Evolutionary conservation across 2,329 filamentous ascomycete species (phyloP).

Genomic region (Endocalyx cinctus): DNA sequence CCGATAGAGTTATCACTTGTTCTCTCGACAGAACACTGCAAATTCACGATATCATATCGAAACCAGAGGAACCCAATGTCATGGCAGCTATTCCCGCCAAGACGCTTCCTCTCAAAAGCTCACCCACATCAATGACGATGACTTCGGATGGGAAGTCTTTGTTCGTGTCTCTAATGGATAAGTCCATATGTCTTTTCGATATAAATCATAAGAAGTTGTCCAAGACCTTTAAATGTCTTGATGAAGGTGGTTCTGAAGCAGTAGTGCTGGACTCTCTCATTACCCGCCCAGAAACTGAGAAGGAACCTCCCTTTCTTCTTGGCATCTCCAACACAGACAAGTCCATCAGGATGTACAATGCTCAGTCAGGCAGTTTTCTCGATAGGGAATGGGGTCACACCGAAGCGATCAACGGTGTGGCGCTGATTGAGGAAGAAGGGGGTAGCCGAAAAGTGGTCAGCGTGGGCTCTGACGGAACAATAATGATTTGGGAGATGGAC

Average conservation of each 20-base stretch:
- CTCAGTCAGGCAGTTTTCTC: constrained; percentile 69
- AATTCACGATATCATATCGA: constrained; percentile 70
- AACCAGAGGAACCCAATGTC: constrained; percentile 58
- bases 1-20: constrained; percentile 75
- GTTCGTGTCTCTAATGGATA: constrained; percentile 57
- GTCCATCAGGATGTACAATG: constrained; percentile 85
- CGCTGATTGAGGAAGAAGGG: constrained; percentile 60
- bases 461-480: constrained; percentile 73
- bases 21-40: constrained; percentile 86
- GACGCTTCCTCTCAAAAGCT: constrained; percentile 78
- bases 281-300: constrained; percentile 51
- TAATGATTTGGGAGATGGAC: constrained; percentile 72
- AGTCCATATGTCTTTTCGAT: constrained; percentile 57
- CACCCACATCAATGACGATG: constrained; percentile 78
- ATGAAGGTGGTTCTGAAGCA: constrained; percentile 74
- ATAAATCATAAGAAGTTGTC: constrained; percentile 64
- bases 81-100: constrained; percentile 73
- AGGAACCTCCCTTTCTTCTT: constrained; percentile 63
- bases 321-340: constrained; percentile 96
- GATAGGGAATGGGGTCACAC: constrained; percentile 94
- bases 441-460: constrained; percentile 60
- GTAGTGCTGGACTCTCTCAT: constrained; percentile 78
- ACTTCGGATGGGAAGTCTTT: constrained; percentile 56
- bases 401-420: constrained; percentile 83
- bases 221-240: constrained; percentile 75